Evolutionary conservation across 2,329 filamentous ascomycete genomes (phyloP), one percentile per base, ranked within the genome.

Genomic region (Colletotrichum cordylinicola): DNA sequence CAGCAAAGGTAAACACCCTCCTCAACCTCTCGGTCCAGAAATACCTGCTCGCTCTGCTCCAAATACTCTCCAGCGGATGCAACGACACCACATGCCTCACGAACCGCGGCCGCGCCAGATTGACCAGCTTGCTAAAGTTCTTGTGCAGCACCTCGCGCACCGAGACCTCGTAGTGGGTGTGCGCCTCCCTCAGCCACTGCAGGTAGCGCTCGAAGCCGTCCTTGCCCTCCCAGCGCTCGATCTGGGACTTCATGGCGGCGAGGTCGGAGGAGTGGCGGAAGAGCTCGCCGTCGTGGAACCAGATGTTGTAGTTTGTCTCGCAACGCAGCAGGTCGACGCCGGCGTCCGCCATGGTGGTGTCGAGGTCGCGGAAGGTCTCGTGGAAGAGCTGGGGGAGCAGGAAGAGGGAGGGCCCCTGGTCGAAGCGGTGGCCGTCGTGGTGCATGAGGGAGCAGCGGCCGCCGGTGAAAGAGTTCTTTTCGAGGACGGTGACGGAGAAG

Each of bases 361-460:
- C 93, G 2, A 95, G 89, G 79, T 95, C 94, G 70, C 85, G 82
- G 80, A 95, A 95, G 24, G 91, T 91, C 83, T 94, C 91, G 33
- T 89, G 87, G 86, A 95, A 96, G 72, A 95, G 88, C 71, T 91
- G 89, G 3, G 94, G 94, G 8, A 95, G 90, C 0, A 96, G 88
- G 21, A 95, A 89, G 5, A 95, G 89, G 1, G 93, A 95, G 0
- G 94, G 94, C 0, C 94, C 94, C 86, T 95, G 93, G 80, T 96
- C 94, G 85, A 95, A 95, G 73, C 94, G 91, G 82, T 92, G 91
- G 70, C 90, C 91, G 64, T 90, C 85, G 74, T 90, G 85, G 68
- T 90, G 85, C 48, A 95, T 88, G 31, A 95, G 84, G 60, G 91
- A 93, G 84, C 93, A 95, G 70, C 94, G 88, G 6, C 94, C 94